Conservation (phyloP, 768 basidiomycete genomes). For the Pulveroboletus sp. region DNA sequence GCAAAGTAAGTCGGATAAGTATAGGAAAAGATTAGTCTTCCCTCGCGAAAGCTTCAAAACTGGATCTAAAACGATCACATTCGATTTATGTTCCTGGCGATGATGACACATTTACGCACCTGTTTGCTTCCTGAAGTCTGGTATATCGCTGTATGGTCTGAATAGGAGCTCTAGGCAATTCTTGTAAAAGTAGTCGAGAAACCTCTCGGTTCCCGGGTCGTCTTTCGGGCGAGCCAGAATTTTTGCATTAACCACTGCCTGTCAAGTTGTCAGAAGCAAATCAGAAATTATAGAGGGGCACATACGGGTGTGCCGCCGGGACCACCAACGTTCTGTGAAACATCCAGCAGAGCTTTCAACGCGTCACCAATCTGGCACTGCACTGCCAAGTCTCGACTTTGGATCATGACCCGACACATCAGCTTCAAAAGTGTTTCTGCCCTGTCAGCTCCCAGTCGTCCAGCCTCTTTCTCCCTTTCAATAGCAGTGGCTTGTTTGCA, state of each 20-base stretch:
- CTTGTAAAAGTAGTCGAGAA: constrained; percentile 93
- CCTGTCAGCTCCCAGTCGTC: constrained; percentile 56
- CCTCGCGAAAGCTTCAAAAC: constrained; percentile 62
- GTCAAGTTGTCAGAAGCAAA: constrained; percentile 5
- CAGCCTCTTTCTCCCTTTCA: constrained; percentile 58
- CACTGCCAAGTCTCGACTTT: constrained; percentile 79
- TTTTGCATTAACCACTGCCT: constrained; percentile 39
- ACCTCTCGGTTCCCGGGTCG: constrained; percentile 82
- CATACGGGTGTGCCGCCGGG: constrained; percentile 38
- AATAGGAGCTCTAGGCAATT: constrained; percentile 74
- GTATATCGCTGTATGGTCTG: constrained; percentile 72
- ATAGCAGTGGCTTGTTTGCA: constrained; percentile 77
- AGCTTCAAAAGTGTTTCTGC: constrained; percentile 75
- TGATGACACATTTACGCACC: constrained; percentile 28
- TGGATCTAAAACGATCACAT: constrained; percentile 38
- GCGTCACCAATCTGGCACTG: constrained; percentile 92
- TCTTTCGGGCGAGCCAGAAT: constrained; percentile 65
- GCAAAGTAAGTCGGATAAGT: constrained; percentile 88
- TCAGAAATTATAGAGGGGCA: not conserved
- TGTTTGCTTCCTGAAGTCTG: constrained; percentile 58
- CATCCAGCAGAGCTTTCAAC: constrained; percentile 77
- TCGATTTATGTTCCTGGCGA: constrained; percentile 3
- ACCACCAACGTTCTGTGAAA: constrained; percentile 47
- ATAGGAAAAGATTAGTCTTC: constrained; percentile 79
- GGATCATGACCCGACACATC: constrained; percentile 74